A percentile compares a stretch with the other conserved stretches of the same genome.
Conservation (phyloP, 768 basidiomycete genomes). For the Tricholoma sp. region DNA sequence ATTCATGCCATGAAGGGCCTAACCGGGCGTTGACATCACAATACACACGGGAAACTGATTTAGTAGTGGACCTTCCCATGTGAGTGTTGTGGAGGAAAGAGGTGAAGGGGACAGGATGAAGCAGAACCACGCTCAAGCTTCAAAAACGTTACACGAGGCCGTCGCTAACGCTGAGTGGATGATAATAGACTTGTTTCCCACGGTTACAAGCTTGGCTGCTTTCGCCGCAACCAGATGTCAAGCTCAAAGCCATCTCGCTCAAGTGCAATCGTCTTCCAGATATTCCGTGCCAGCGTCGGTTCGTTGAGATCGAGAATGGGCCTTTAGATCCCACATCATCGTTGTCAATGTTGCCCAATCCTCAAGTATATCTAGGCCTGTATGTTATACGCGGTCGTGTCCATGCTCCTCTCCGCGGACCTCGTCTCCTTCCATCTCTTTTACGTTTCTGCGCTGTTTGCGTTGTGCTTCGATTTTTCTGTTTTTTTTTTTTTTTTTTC, state of each 20-base stretch:
- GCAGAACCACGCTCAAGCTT: slow-evolving; percentile 4
- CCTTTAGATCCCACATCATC: slow-evolving; percentile 8
- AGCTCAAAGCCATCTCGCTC: slow-evolving; percentile 13
- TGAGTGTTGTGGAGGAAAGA: slow-evolving; percentile 16
- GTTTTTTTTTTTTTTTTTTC: too few relatives aligned
- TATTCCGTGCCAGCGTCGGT: slow-evolving; percentile 51
- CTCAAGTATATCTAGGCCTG: too few relatives aligned
- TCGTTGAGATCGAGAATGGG: slow-evolving; percentile 31
- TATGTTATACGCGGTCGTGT: too few relatives aligned
- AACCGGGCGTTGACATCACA: slow-evolving; percentile 82
- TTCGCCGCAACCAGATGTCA: background rate
- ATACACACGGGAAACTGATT: slow-evolving; percentile 85
- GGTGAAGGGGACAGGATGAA: slow-evolving; percentile 5
- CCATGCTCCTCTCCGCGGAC: too few relatives aligned
- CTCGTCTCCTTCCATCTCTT: too few relatives aligned
- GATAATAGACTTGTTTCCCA: slow-evolving; percentile 16
- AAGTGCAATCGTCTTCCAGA: slow-evolving; percentile 43
- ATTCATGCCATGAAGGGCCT: slow-evolving; percentile 93
- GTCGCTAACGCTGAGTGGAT: background rate
- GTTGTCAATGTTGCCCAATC: too few relatives aligned
- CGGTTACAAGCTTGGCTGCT: slow-evolving; percentile 10
- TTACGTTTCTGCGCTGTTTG: too few relatives aligned
- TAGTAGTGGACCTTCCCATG: slow-evolving; percentile 70
- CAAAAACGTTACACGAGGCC: background rate
- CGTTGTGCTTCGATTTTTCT: too few relatives aligned